phyloP scores from a whole-genome alignment of 768 basidiomycete species.

The Mycena filopes region DNA sequence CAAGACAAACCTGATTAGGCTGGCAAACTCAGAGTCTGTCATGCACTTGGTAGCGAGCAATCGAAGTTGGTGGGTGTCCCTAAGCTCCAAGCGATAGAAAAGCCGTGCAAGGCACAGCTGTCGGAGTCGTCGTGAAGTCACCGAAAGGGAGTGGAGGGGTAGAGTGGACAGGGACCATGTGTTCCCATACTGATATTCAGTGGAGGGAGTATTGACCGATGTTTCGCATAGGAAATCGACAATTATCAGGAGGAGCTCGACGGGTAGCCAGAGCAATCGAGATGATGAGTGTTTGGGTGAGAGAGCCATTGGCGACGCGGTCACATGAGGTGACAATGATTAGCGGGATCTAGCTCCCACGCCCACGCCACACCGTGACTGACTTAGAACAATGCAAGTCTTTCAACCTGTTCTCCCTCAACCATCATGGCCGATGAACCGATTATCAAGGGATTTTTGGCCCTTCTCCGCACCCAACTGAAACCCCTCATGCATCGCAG shows the following conservation, averaged over 20 bases:
- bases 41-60: background rate
- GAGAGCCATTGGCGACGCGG: background rate
- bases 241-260: conserved; percentile 19
- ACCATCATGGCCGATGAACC: background rate
- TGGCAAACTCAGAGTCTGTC: background rate
- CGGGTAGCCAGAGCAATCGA: conserved; percentile 11
- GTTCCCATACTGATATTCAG: too few relatives aligned
- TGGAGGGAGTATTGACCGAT: too few relatives aligned
- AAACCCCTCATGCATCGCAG: background rate
- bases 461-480: background rate
- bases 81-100: conserved; percentile 9
- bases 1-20: conserved; percentile 12
- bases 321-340: conserved; percentile 4
- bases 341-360: background rate
- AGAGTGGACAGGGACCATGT: too few relatives aligned
- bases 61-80: background rate
- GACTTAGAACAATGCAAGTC: too few relatives aligned
- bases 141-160: conserved; percentile 10
- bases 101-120: conserved; percentile 9
- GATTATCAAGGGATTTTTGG: background rate
- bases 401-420: background rate
- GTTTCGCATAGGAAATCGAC: too few relatives aligned
- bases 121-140: conserved; percentile 4
- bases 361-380: too few relatives aligned
- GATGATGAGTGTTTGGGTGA: background rate